A percentile compares a stretch with the other conserved stretches of the same genome.
phyloP scores from a whole-genome alignment of 2,329 filamentous ascomycete species.

The Dactylellina sp. region DNA sequence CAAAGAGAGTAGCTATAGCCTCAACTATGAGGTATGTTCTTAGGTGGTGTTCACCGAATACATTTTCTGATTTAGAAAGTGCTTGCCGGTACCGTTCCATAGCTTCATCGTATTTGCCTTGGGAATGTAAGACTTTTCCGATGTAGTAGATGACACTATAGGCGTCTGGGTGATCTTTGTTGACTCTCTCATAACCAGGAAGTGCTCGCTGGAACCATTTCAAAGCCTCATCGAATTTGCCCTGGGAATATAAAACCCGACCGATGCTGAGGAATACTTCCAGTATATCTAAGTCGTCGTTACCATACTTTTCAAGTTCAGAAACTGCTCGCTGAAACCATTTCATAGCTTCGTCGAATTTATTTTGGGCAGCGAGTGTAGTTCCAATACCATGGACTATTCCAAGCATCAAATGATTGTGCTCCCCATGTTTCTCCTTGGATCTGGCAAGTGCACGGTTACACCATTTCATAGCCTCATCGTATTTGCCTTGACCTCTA shows the following conservation, averaged over 20 bases:
- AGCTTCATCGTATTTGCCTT: constrained; percentile 39
- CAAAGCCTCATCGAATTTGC: neutral
- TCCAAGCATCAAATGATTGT: constrained; percentile 44
- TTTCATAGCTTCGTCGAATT: constrained; percentile 39
- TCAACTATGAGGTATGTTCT: no score
- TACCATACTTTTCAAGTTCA: no score
- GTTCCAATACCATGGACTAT: constrained; percentile 36
- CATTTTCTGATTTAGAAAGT: no score
- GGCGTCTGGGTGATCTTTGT: neutral
- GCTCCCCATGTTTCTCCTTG: neutral
- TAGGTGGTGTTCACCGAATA: no score
- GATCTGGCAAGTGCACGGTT: neutral
- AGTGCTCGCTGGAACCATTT: constrained; percentile 22
- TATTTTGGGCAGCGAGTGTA: constrained; percentile 22
- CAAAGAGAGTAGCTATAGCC: no score
- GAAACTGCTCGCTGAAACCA: constrained; percentile 16
- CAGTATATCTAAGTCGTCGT: no score
- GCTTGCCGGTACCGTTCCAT: neutral
- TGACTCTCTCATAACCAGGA: constrained; percentile 21
- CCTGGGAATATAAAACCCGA: neutral
- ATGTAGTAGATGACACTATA: constrained; percentile 30
- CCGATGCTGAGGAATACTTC: no score
- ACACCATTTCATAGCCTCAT: constrained; percentile 24
- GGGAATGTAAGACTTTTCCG: constrained; percentile 16
- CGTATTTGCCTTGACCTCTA: constrained; percentile 13